A percentile compares a stretch with the other conserved stretches of the same genome.
These are phyloP conservation scores for Pseudonitzschia multiseries DNA, from an alignment of 108 stramenopile species.

Conservation along the genomic window DNA sequence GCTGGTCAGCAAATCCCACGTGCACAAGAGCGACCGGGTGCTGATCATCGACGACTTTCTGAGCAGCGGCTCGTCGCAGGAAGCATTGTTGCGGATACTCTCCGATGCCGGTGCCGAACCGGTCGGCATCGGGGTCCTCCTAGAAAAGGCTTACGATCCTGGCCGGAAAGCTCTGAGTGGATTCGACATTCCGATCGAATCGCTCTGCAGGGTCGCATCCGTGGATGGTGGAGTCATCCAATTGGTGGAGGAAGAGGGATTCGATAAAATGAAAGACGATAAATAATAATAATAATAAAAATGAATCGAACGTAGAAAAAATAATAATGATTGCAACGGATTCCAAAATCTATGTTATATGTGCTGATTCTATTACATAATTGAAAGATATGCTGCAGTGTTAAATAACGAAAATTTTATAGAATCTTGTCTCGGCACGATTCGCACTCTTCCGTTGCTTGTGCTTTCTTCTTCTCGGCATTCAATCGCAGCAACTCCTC, in stretches of 20 bases:
- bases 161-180: conserved; percentile 79
- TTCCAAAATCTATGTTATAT: too few species aligned
- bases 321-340: too few species aligned
- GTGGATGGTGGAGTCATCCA: conserved; percentile 75
- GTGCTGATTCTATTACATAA: too few species aligned
- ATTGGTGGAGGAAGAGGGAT: conserved; percentile 81
- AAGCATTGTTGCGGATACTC: conserved; percentile 78
- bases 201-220: conserved; percentile 67
- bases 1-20: conserved; percentile 75
- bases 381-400: too few species aligned
- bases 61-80: conserved; percentile 82
- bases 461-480: conserved; percentile 29
- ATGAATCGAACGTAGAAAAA: too few species aligned
- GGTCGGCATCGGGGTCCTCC: conserved; percentile 79
- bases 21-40: conserved; percentile 78
- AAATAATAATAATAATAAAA: neutral
- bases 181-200: conserved; percentile 73
- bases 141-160: conserved; percentile 84
- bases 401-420: neutral
- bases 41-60: conserved; percentile 89
- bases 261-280: conserved; percentile 50
- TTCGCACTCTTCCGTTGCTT: conserved; percentile 6
- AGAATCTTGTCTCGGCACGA: conserved; percentile 1
- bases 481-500: conserved; percentile 42
- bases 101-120: conserved; percentile 77